Evolutionary conservation across 1,284 basidiomycete genomes (phyloP).

Genomic region (Retiboletus fuscus): DNA sequence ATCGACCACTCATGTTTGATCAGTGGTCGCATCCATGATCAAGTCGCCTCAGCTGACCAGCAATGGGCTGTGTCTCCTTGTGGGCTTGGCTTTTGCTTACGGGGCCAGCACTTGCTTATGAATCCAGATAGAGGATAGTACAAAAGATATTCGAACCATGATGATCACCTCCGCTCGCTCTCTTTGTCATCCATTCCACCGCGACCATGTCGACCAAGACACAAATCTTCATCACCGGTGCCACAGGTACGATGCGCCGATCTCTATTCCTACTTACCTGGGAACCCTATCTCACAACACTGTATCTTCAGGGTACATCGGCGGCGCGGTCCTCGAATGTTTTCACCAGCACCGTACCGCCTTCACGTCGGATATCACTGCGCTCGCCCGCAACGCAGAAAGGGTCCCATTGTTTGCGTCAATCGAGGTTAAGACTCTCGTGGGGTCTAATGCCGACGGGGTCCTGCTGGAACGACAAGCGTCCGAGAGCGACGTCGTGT

Average conservation of each 20-base stretch:
- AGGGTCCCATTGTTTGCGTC: conserved; percentile 45
- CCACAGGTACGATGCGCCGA: conserved; percentile 24
- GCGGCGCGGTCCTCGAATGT: conserved; percentile 52
- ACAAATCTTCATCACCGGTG: conserved; percentile 30
- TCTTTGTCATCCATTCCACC: not conserved
- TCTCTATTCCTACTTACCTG: not conserved
- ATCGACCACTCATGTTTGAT: too few relatives aligned
- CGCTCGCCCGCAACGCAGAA: conserved; percentile 50
- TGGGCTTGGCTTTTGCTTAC: not conserved
- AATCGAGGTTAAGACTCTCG: conserved; percentile 29
- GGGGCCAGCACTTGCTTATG: not conserved
- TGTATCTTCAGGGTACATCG: conserved; percentile 54
- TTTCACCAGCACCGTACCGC: conserved; percentile 49
- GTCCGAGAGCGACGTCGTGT: conserved; percentile 46
- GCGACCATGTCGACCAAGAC: conserved; percentile 17
- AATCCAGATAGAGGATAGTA: not conserved
- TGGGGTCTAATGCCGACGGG: conserved; percentile 28
- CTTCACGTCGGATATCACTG: conserved; percentile 49
- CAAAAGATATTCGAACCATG: not conserved
- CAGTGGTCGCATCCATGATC: too few relatives aligned
- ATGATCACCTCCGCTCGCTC: not conserved
- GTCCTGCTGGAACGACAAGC: conserved; percentile 28
- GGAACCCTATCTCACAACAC: not conserved
- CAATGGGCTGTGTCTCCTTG: too few relatives aligned
- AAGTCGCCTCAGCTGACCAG: too few relatives aligned